A percentile compares a stretch with the other conserved stretches of the same genome.
These are phyloP conservation scores for Phytophthora pistaciae DNA, from an alignment of 352 stramenopile genomes.

Conservation along the genomic window DNA sequence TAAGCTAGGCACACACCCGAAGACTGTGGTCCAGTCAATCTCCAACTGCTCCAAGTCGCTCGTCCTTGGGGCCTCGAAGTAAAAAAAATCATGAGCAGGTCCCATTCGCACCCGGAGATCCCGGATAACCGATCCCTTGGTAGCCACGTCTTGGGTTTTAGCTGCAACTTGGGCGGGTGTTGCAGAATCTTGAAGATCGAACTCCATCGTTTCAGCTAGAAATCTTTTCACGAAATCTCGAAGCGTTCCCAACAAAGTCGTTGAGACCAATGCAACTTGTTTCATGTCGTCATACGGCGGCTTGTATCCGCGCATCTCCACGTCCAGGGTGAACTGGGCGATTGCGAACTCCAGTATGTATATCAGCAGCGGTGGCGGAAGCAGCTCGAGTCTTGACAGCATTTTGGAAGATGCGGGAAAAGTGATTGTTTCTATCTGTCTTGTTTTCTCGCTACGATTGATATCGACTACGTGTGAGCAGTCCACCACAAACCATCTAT, in stretches of 20 bases:
- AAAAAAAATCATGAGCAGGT: not conserved
- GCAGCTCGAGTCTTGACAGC: not conserved
- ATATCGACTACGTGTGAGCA: too few relatives aligned
- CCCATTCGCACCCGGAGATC: not conserved
- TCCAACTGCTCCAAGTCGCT: not conserved
- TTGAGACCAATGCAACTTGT: slow-evolving; percentile 4
- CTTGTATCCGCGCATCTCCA: not conserved
- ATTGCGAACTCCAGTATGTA: slow-evolving; percentile 5
- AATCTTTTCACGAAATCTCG: too few relatives aligned
- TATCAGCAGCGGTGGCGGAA: not conserved
- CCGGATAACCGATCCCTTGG: not conserved
- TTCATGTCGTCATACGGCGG: not conserved
- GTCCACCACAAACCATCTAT: too few relatives aligned
- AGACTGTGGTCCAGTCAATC: slow-evolving; percentile 1
- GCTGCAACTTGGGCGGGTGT: too few relatives aligned
- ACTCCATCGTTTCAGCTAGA: too few relatives aligned
- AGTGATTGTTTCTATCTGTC: too few relatives aligned
- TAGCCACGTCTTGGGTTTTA: too few relatives aligned
- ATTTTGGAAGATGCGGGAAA: not conserved
- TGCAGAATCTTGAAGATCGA: too few relatives aligned
- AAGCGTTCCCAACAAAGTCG: too few relatives aligned
- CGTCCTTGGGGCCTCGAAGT: too few relatives aligned
- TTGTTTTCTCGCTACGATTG: too few relatives aligned
- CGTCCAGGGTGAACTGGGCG: not conserved
- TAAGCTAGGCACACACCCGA: not conserved